Evolutionary conservation across 1,284 basidiomycete species (phyloP), one percentile per base, ranked within the genome.

Genomic region (Sanguinoderma infundibulare): DNA sequence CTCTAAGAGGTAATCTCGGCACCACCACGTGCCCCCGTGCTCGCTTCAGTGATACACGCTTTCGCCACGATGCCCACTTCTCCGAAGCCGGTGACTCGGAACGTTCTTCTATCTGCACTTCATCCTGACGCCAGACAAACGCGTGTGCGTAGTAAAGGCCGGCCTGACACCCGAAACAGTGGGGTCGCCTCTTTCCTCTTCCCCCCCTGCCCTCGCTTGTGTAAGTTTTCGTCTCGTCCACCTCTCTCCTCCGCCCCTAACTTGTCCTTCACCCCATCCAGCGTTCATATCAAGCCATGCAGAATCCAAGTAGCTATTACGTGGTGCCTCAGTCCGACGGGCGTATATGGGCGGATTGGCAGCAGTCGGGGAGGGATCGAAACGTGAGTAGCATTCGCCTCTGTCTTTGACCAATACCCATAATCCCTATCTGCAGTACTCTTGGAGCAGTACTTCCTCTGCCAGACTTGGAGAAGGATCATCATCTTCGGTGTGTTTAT

Each of bases 21-120:
- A 53, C 44, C 50, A 55, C 26, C 59, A 60, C 55, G 61, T 61
- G 67, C 70, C 71, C n/a, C 69, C 70, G 63, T 72, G 71, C 67
- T 53, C 52, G 52, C 53, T 67, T 54, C 49, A 38, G 42, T 70
- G 70, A 70, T 70, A 61, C 71, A 72, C 70, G 71, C 70, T 68
- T 67, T 49, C 34, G 26, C 55, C 70, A 68, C 66, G 69, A 66
- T 67, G 61, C 55, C 30, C 44, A n/a, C n/a, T n/a, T 49, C 34
- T 57, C 26, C 30, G 46, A 55, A 55, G 55, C 65, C 61, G 59
- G 52, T 64, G 59, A 64, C 65, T 65, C 64, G 62, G 59, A 55
- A 38, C 55, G 59, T 53, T 53, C 47, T 56, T 39, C 47, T 60
- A 61, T 66, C 60, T 61, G 54, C 63, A 63, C 66, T 59, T 49